These are phyloP conservation scores for Cladosporium sp. DNA, from an alignment of 2,329 filamentous ascomycete species.

Conservation along the genomic window DNA sequence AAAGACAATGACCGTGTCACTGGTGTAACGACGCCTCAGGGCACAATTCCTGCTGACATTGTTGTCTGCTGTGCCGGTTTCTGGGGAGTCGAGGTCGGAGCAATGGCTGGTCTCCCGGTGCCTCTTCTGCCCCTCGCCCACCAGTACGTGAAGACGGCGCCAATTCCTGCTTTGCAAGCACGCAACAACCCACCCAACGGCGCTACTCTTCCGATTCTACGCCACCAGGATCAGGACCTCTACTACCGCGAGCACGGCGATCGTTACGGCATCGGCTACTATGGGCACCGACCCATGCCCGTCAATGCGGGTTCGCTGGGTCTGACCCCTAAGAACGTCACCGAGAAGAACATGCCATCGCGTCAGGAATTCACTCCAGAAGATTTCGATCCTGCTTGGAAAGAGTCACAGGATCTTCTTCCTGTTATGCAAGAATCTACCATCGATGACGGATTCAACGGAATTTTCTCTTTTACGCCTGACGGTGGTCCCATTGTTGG, in stretches of 20 bases:
- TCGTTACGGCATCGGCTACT: constrained; percentile 60
- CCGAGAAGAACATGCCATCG: constrained; percentile 61
- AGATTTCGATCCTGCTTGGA: constrained; percentile 60
- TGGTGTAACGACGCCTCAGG: constrained; percentile 50
- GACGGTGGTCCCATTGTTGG: constrained; percentile 60
- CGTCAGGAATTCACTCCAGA: constrained; percentile 56
- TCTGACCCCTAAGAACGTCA: constrained; percentile 49
- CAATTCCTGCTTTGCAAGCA: constrained; percentile 43
- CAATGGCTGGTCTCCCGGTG: constrained; percentile 55
- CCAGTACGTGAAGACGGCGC: constrained; percentile 60
- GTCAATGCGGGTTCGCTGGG: constrained; percentile 54
- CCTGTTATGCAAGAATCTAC: constrained; percentile 49
- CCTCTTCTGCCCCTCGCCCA: constrained; percentile 59
- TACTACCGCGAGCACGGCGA: constrained; percentile 64
- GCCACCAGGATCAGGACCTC: constrained; percentile 60
- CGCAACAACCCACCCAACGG: constrained; percentile 45
- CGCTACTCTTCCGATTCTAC: constrained; percentile 55
- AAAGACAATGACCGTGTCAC: constrained; percentile 48
- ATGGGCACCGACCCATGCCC: constrained; percentile 60
- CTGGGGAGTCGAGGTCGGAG: constrained; percentile 63
- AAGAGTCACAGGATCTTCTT: constrained; percentile 51
- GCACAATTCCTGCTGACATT: constrained; percentile 54
- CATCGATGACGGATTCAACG: constrained; percentile 60
- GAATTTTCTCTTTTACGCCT: constrained; percentile 63
- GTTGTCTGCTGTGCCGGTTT: constrained; percentile 62